Percentiles rank a stretch among this genome's conserved stretches.
Evolutionary conservation across 1,139 yeast species (phyloP).

Genomic region (Scheffersomyces segobiensis): DNA sequence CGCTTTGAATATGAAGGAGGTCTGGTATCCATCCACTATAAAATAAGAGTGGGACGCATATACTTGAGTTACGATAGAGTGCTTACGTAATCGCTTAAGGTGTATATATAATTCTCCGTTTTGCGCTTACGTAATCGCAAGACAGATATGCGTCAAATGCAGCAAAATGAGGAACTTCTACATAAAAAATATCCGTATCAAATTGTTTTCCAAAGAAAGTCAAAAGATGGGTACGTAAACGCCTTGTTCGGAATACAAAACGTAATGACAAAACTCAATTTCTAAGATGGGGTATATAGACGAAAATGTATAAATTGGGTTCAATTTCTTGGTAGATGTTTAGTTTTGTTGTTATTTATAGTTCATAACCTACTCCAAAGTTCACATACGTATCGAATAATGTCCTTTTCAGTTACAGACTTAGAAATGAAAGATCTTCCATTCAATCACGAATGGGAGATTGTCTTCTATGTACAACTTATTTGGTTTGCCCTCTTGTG

Average conservation of each 20-base stretch:
- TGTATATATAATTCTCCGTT: background rate
- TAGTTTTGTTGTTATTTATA: background rate
- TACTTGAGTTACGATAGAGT: background rate
- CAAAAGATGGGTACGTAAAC: background rate
- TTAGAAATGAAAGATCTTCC: background rate
- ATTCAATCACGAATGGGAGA: slow-evolving; percentile 13
- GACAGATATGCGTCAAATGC: background rate
- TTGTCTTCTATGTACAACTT: slow-evolving; percentile 16
- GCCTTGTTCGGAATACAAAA: background rate
- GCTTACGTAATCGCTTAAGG: background rate
- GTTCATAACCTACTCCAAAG: background rate
- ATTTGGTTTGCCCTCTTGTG: slow-evolving; percentile 13
- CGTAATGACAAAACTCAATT: background rate
- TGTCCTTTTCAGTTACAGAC: background rate
- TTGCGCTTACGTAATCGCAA: slow-evolving; percentile 1
- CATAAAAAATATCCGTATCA: background rate
- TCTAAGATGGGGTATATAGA: background rate
- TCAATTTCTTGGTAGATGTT: background rate
- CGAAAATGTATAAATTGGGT: background rate
- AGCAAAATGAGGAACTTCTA: background rate
- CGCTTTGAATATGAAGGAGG: background rate
- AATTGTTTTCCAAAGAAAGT: background rate
- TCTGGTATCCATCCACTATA: background rate
- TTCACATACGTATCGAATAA: background rate
- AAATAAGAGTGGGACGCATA: background rate